Conservation (phyloP, 768 basidiomycete genomes). For the Amanita molliuscula region DNA sequence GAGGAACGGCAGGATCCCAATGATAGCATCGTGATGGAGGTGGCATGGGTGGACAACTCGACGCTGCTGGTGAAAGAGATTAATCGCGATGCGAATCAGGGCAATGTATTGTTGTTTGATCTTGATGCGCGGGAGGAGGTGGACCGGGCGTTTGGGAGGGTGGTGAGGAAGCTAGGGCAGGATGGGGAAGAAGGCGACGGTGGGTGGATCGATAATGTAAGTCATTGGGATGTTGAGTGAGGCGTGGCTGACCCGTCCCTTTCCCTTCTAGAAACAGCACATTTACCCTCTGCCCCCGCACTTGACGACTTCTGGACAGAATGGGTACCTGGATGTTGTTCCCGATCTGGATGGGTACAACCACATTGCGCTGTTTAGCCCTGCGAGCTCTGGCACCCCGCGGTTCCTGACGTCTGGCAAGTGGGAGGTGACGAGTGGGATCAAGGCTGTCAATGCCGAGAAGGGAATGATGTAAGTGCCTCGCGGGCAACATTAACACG, state of each 20-base stretch:
- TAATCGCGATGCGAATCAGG: slow-evolving; percentile 72
- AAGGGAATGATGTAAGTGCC: slow-evolving; percentile 63
- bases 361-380: slow-evolving; percentile 88
- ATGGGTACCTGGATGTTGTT: slow-evolving; percentile 86
- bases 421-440: slow-evolving; percentile 81
- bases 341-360: slow-evolving; percentile 77
- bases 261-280: slow-evolving; percentile 39
- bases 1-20: slow-evolving; percentile 38
- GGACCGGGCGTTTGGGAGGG: slow-evolving; percentile 29
- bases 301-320: slow-evolving; percentile 29
- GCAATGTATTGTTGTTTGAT: slow-evolving; percentile 74
- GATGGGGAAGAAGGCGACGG: slow-evolving; percentile 81
- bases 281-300: slow-evolving; percentile 45
- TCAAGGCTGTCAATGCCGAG: slow-evolving; percentile 60
- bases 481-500: neutral
- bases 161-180: slow-evolving; percentile 72
- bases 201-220: slow-evolving; percentile 89
- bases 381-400: slow-evolving; percentile 58
- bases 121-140: slow-evolving; percentile 20
- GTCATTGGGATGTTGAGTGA: slow-evolving; percentile 15
- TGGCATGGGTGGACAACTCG: slow-evolving; percentile 77
- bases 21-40: slow-evolving; percentile 69
- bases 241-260: neutral
- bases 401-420: slow-evolving; percentile 77
- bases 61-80: slow-evolving; percentile 79